Evolutionary conservation across 208 protist genomes (phyloP).

Genomic region (Strigomonas culicis): DNA sequence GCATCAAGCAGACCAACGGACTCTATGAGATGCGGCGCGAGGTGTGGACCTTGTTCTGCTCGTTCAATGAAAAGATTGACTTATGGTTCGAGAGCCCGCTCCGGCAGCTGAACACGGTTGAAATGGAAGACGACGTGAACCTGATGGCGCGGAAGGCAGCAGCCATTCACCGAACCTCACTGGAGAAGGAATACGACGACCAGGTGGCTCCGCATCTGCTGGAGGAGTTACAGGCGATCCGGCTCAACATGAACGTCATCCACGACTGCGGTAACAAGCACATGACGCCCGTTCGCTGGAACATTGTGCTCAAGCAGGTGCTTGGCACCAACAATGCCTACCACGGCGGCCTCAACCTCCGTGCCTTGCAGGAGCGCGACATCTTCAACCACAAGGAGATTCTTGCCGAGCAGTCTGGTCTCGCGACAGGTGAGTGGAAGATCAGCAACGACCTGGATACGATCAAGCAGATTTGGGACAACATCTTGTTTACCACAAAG

Average conservation of each 20-base stretch:
- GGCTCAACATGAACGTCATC: conserved; percentile 81
- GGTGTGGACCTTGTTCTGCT: conserved; percentile 76
- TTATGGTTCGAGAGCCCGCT: conserved; percentile 83
- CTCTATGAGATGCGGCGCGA: conserved; percentile 74
- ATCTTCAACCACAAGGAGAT: conserved; percentile 85
- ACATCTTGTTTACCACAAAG: conserved; percentile 71
- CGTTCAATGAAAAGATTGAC: conserved; percentile 79
- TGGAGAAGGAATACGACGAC: conserved; percentile 83
- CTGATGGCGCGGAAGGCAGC: conserved; percentile 63
- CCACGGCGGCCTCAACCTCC: conserved; percentile 83
- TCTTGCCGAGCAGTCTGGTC: conserved; percentile 83
- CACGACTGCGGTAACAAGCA: conserved; percentile 93
- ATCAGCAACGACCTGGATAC: conserved; percentile 90
- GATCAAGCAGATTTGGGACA: conserved; percentile 87
- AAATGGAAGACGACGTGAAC: conserved; percentile 88
- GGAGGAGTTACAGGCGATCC: conserved; percentile 72
- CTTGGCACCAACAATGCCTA: conserved; percentile 82
- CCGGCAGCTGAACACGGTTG: conserved; percentile 73
- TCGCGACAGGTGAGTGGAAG: conserved; percentile 93
- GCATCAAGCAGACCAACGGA: conserved; percentile 47
- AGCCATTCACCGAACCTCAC: conserved; percentile 60
- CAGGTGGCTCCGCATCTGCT: conserved; percentile 77
- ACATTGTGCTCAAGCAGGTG: conserved; percentile 88
- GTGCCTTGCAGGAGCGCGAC: conserved; percentile 71
- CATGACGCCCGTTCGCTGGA: conserved; percentile 89